Evolutionary conservation across 2,329 filamentous ascomycete species (phyloP), one percentile per base, ranked within the genome.

Genomic region (Diplodia corticola): DNA sequence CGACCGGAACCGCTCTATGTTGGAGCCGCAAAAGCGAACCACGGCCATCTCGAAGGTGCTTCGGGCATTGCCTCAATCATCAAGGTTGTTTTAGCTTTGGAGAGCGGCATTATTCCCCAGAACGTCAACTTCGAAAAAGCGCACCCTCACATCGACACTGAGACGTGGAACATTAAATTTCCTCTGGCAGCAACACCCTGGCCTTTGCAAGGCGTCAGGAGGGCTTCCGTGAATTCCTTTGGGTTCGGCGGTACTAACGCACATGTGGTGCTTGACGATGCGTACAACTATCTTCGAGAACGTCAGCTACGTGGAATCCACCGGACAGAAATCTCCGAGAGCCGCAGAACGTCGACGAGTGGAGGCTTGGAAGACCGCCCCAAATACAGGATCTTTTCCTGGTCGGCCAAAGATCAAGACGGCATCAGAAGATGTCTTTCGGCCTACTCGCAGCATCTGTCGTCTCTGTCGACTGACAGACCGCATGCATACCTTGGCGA

Each of bases 31-130:
- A 75, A 75, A 53, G 67, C 71, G 5, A 74, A 72, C 35, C 65
- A 73, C 53, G 76, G 76, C 9, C 76, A 78, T 67, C 65, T 74
- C 1, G 75, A 76, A 40, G 69, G 69, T 35, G 72, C 73, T 24
- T 68, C 70, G n/a, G 75, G 73, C 5, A 68, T 75, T 24, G 66
- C 69, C 3, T 61, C 61, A 17, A 55, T 76, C 1, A 65, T 74
- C 65, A 76, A 76, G 53, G 73, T 75, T 9, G 50, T 73, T 3
- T 28, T 68, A 2, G 69, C 72, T 69, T 49, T 75, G 57, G 64
- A 73, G 22, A 15, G 71, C 10, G 51, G 48, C 0, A 15, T 26
- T 1, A 73, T 75, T 15, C 70, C 72, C 3, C 68, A 68, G 69
- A 73, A 54, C 66, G 69, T 71, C 64, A 71, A 71, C 24, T 71